Evolutionary conservation across 192 early-diverging fungal genomes (phyloP).

Genomic region (Entomortierella parvispora): DNA sequence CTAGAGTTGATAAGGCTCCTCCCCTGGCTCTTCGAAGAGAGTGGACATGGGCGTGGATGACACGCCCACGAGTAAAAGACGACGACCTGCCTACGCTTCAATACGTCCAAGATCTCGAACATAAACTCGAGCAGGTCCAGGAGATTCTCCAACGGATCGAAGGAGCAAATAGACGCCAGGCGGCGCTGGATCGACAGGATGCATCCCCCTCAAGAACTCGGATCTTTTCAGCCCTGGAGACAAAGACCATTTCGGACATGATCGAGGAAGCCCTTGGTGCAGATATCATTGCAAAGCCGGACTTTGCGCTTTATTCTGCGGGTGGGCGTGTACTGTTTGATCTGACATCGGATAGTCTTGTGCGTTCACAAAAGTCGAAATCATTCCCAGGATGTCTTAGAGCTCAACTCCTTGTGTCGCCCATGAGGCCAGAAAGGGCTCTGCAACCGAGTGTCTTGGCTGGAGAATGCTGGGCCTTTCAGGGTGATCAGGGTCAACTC

Average conservation of each 20-base stretch:
- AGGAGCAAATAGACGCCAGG: too few species aligned
- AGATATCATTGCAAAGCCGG: conserved; percentile 55
- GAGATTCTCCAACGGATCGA: too few species aligned
- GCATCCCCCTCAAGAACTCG: too few species aligned
- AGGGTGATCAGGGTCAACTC: conserved; percentile 65
- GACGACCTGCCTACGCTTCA: too few species aligned
- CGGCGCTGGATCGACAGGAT: too few species aligned
- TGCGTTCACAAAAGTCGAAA: conserved; percentile 42
- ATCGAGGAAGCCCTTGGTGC: background rate
- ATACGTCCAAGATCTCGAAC: too few species aligned
- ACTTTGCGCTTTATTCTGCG: conserved; percentile 72
- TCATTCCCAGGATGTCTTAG: conserved; percentile 23
- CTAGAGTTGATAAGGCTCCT: too few species aligned
- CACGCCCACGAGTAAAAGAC: too few species aligned
- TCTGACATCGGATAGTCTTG: conserved; percentile 59
- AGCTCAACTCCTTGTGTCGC: background rate
- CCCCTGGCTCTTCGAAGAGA: too few species aligned
- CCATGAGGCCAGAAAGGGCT: conserved; percentile 26
- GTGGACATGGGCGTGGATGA: too few species aligned
- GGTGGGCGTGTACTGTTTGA: conserved; percentile 68
- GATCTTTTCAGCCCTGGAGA: background rate
- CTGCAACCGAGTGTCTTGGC: conserved; percentile 59
- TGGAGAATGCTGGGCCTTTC: conserved; percentile 81
- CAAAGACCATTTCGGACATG: conserved; percentile 30
- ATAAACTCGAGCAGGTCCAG: too few species aligned